These are phyloP conservation scores for Metschnikowia matae DNA, from an alignment of 805 yeast species.

Conservation along the genomic window DNA sequence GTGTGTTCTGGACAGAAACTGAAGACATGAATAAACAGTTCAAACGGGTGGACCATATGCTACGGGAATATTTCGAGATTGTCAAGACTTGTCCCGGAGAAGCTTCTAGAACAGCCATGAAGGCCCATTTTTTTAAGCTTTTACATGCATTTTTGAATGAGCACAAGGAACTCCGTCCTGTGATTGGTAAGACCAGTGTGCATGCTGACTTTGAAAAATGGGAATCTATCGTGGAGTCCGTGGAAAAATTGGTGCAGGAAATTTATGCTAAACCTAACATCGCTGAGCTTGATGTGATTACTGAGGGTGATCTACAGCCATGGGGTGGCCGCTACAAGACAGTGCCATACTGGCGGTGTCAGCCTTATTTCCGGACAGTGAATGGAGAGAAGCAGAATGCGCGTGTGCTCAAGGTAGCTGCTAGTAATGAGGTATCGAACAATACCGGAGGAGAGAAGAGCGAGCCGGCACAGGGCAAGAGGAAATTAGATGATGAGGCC, in stretches of 20 bases:
- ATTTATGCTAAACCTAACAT: slow-evolving; percentile 52
- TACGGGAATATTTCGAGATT: slow-evolving; percentile 85
- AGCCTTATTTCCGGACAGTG: slow-evolving; percentile 89
- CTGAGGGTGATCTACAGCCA: slow-evolving; percentile 47
- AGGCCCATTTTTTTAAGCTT: slow-evolving; percentile 86
- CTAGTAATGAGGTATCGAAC: slow-evolving; percentile 17
- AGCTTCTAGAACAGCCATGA: slow-evolving; percentile 81
- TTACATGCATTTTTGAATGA: slow-evolving; percentile 73
- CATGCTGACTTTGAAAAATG: slow-evolving; percentile 36
- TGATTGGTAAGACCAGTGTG: slow-evolving; percentile 54
- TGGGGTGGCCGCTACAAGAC: slow-evolving; percentile 83
- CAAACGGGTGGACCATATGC: slow-evolving; percentile 79
- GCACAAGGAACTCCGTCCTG: slow-evolving; percentile 74
- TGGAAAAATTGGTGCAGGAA: slow-evolving; percentile 61
- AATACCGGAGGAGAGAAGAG: slow-evolving; percentile 8
- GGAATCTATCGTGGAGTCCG: slow-evolving; percentile 53
- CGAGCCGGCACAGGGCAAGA: background rate
- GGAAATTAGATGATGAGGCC: slow-evolving; percentile 2
- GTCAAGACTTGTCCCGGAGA: slow-evolving; percentile 56
- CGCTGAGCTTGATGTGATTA: slow-evolving; percentile 52
- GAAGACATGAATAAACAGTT: slow-evolving; percentile 59
- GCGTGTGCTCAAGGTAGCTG: slow-evolving; percentile 37
- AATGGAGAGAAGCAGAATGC: slow-evolving; percentile 58
- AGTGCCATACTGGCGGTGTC: slow-evolving; percentile 94
- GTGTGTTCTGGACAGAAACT: slow-evolving; percentile 62